Evolutionary conservation across 164 flowering plant genomes (phyloP).

Genomic region (Vitis vinifera): ASM3070453v1 NC_081812.1:3255501-3256000

Average conservation of each 20-base stretch:
- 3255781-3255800: background rate
- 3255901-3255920: slow-evolving; percentile 26
- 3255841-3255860: slow-evolving; percentile 3
- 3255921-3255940: slow-evolving; percentile 19
- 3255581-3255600: too few relatives aligned
- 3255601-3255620: too few relatives aligned
- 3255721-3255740: too few relatives aligned
- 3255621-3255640: too few relatives aligned
- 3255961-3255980: slow-evolving; percentile 19
- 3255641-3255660: too few relatives aligned
- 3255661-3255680: too few relatives aligned
- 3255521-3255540: too few relatives aligned
- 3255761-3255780: slow-evolving; percentile 19
- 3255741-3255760: slow-evolving; percentile 8
- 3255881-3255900: slow-evolving; percentile 12
- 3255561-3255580: too few relatives aligned
- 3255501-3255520: too few relatives aligned
- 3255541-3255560: too few relatives aligned
- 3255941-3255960: slow-evolving; percentile 29
- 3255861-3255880: slow-evolving; percentile 22
- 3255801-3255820: slow-evolving; percentile 7
- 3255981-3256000: slow-evolving; percentile 8
- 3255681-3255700: too few relatives aligned
- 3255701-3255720: too few relatives aligned
- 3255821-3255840: background rate